Percentiles rank a stretch among this genome's conserved stretches.
Evolutionary conservation across 805 yeast genomes (phyloP).

Genomic region (Myxozyma lipomycoides): DNA sequence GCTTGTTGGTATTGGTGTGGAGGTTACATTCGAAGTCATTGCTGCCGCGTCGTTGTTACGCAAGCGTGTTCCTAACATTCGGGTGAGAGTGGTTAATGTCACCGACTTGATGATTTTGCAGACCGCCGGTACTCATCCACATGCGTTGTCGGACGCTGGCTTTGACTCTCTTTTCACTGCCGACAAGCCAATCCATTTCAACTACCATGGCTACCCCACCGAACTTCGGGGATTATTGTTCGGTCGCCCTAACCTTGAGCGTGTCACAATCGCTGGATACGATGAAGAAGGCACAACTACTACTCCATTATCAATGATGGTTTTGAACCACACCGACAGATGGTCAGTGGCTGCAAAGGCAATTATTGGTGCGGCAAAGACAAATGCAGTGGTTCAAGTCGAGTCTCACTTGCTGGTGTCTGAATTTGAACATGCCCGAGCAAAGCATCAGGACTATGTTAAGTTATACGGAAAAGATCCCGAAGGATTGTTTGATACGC

Average conservation of each 20-base stretch:
- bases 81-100: conserved; percentile 29
- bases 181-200: conserved; percentile 27
- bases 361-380: conserved; percentile 18
- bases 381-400: conserved; percentile 18
- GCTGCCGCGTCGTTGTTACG: conserved; percentile 27
- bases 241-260: conserved; percentile 20
- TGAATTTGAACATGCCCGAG: conserved; percentile 17
- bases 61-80: conserved; percentile 22
- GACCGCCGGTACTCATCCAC: conserved; percentile 25
- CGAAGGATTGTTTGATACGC: conserved; percentile 24
- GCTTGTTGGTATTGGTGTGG: conserved; percentile 28
- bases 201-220: conserved; percentile 29
- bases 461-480: conserved; percentile 22
- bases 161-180: conserved; percentile 25
- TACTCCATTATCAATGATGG: conserved; percentile 29
- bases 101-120: conserved; percentile 27
- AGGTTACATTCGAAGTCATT: conserved; percentile 29
- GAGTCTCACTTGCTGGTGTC: conserved; percentile 17
- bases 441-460: conserved; percentile 26
- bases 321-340: conserved; percentile 24
- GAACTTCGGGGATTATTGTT: conserved; percentile 27
- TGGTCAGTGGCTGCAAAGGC: conserved; percentile 26
- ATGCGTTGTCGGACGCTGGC: conserved; percentile 16
- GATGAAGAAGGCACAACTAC: conserved; percentile 30
- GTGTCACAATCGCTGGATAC: conserved; percentile 25